Evolutionary conservation across 805 yeast genomes (phyloP), one percentile per base, ranked within the genome.

Genomic region (Wickerhamiella galacta): DNA sequence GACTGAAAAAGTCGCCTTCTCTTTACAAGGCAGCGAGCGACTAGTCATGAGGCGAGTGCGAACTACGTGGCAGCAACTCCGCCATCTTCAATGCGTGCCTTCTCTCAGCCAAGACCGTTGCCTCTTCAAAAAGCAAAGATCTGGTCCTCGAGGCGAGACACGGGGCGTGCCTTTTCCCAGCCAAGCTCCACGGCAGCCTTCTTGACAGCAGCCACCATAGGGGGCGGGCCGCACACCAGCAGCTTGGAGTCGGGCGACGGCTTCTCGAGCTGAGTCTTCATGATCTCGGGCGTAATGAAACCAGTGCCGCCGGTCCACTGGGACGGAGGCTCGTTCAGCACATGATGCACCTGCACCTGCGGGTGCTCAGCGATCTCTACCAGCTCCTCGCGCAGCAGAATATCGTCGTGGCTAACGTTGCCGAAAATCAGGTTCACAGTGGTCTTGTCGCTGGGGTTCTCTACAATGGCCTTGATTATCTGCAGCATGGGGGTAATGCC

Each of bases 401-500:
- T 81, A 57, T 85, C 95, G 34, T 70, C 73, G 44, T 70, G 79
- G 21, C 72, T 63, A 33, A 75, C 82, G 48, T 79, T 81, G 47
- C 93, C 95, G 52, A 77, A 87, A 26, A 85, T 53, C 45, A 85
- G 64, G 34, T 68, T 61, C 41, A 82, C 71, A 48, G 72, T 68
- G 38, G 95, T 85, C 31, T 63, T 66, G 57, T 87, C 95, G 12
- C 64, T 59, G 16, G 92, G 87, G 52, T 85, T 72, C 36, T 63
- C 59, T 46, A 73, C 72, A 43, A 85, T 75, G 10, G 92, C 79
- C 45, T 79, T 77, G 44, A 85, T 72, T 44, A 85, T 76, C 56
- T 83, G 93, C 48, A 78, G 64, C 57, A 81, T 73, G 24, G 95
- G 95, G 6, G 95, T 81, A 41, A 85, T 75, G 33, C 95, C 95